These are phyloP conservation scores for Taphrina flavorubra DNA, from an alignment of 1,139 yeast genomes.

Conservation along the genomic window DNA sequence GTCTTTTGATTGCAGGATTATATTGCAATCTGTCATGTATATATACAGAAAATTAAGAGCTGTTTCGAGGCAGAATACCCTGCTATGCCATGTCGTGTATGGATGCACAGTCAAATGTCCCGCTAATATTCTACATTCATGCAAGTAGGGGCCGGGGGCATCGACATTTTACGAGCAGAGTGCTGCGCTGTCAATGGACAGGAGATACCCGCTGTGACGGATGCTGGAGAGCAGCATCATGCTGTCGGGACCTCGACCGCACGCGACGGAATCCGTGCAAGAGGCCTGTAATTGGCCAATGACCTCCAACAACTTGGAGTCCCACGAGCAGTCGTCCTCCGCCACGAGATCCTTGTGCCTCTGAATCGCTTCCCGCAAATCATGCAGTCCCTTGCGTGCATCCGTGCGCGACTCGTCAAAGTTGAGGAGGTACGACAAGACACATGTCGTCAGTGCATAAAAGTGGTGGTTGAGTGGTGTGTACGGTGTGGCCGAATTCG, in stretches of 20 bases:
- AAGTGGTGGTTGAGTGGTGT: slow-evolving; percentile 47
- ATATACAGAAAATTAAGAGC: no score
- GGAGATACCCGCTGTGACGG: slow-evolving; percentile 22
- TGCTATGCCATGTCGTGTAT: no score
- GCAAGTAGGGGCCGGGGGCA: no score
- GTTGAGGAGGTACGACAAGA: slow-evolving; percentile 45
- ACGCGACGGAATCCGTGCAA: neutral
- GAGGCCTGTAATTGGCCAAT: slow-evolving; percentile 15
- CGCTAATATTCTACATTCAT: no score
- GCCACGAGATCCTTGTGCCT: slow-evolving; percentile 37
- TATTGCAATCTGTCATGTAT: no score
- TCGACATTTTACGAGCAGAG: neutral
- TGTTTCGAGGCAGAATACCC: no score
- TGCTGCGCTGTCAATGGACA: slow-evolving; percentile 16
- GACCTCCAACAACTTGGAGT: slow-evolving; percentile 30
- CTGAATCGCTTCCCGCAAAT: slow-evolving; percentile 39
- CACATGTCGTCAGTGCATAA: slow-evolving; percentile 45
- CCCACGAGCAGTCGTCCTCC: slow-evolving; percentile 42
- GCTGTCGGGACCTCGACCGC: slow-evolving; percentile 1
- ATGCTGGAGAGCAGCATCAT: slow-evolving; percentile 13
- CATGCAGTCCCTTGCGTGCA: slow-evolving; percentile 42
- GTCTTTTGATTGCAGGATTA: no score
- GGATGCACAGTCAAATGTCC: no score
- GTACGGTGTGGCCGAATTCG: slow-evolving; percentile 42
- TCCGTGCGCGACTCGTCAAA: slow-evolving; percentile 45